These are phyloP conservation scores for Penicillium bialowiezense DNA, from an alignment of 495 filamentous ascomycete genomes.

Conservation along the genomic window DNA sequence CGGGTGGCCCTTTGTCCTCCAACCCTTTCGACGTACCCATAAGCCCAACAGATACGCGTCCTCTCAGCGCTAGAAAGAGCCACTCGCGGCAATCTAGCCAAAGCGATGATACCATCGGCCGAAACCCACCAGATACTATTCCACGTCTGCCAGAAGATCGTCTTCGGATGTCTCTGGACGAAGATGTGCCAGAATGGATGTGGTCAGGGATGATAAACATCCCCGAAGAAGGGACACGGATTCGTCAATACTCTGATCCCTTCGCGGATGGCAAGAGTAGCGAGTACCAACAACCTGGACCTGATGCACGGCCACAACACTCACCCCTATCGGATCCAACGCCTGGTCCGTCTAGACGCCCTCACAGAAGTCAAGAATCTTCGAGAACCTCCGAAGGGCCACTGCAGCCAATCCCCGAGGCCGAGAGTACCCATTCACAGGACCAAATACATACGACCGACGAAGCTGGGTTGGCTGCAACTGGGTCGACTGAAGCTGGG, in stretches of 20 bases:
- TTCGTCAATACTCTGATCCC: constrained; percentile 17
- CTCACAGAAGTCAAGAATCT: constrained; percentile 1
- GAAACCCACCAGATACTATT: constrained; percentile 19
- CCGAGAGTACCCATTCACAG: neutral
- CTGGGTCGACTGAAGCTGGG: neutral
- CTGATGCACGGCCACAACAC: neutral
- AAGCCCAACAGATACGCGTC: constrained; percentile 15
- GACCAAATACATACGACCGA: neutral
- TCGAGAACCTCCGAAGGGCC: constrained; percentile 4
- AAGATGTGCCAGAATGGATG: constrained; percentile 7
- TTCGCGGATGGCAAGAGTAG: constrained; percentile 21
- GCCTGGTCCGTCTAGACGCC: neutral
- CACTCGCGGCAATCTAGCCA: constrained; percentile 29
- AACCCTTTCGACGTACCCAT: neutral
- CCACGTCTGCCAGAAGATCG: constrained; percentile 5
- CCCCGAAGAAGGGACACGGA: constrained; percentile 6
- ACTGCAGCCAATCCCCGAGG: constrained; percentile 1
- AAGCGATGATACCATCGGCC: constrained; percentile 31
- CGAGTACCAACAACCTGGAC: neutral
- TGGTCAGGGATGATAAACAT: constrained; percentile 14
- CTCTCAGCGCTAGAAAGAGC: constrained; percentile 27
- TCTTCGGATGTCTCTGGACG: constrained; percentile 18
- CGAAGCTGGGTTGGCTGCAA: neutral
- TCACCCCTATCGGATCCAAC: neutral
- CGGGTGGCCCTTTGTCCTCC: neutral